phyloP scores from a whole-genome alignment of 1,284 basidiomycete genomes.

The Spongiforma sp. region DNA sequence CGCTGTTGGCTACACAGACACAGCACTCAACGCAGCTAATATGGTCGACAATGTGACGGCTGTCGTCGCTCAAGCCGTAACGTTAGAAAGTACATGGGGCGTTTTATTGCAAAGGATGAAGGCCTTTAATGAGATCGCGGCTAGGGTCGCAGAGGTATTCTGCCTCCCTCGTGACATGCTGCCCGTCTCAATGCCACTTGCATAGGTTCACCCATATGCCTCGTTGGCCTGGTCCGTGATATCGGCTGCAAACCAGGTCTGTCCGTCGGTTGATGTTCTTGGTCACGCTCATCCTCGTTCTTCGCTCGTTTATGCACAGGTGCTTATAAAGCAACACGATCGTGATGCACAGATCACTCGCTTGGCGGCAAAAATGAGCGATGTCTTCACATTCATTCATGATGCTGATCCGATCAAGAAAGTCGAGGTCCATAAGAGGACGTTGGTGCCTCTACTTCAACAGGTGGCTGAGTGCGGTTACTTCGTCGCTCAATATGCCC shows the following conservation, averaged over 20 bases:
- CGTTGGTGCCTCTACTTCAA: neutral
- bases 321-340: neutral
- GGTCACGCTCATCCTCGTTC: neutral
- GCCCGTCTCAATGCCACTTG: neutral
- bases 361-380: neutral
- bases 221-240: neutral
- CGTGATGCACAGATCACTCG: neutral
- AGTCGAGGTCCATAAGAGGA: neutral
- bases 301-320: neutral
- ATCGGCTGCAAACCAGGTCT: neutral
- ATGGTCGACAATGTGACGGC: no score
- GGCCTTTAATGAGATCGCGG: neutral
- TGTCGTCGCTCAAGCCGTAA: neutral
- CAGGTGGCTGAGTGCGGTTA: neutral
- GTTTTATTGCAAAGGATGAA: neutral
- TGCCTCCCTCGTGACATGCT: neutral
- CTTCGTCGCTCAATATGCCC: neutral
- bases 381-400: neutral
- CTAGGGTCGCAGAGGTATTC: neutral
- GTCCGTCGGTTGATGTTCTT: neutral
- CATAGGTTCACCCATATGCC: neutral
- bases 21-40: no score
- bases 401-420: neutral
- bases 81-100: neutral
- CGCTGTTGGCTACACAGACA: no score